Evolutionary conservation across 2,329 filamentous ascomycete genomes (phyloP).

Genomic region (Exophiala dermatitidis): DNA sequence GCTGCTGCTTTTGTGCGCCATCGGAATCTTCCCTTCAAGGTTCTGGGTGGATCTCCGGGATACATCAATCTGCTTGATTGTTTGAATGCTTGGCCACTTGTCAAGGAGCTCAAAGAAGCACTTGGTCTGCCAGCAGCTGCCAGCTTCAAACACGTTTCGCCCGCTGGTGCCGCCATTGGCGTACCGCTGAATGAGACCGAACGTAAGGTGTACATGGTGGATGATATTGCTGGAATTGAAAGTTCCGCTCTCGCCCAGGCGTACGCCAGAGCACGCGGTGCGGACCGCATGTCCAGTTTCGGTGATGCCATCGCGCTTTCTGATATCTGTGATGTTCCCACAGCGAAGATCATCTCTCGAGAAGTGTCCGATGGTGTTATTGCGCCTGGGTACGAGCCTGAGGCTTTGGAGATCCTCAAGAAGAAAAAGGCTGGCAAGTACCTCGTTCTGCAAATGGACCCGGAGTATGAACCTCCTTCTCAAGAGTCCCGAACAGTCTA

Average conservation of each 20-base stretch:
- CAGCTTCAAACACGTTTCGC: conserved; percentile 98
- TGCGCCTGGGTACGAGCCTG: conserved; percentile 75
- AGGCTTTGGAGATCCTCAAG: conserved; percentile 80
- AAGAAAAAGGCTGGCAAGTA: conserved; percentile 99
- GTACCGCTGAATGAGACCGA: conserved; percentile 78
- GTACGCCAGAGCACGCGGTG: conserved; percentile 89
- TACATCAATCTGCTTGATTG: conserved; percentile 97
- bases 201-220: conserved; percentile 97
- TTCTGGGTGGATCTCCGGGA: conserved; percentile 78
- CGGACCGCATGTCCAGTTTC: conserved; percentile 98
- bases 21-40: conserved; percentile 83
- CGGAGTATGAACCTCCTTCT: conserved; percentile 66
- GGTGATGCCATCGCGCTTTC: conserved; percentile 93
- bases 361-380: conserved; percentile 97
- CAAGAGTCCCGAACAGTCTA: conserved; percentile 83
- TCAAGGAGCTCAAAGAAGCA: conserved; percentile 89
- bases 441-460: conserved; percentile 90
- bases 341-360: conserved; percentile 93
- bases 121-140: conserved; percentile 84
- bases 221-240: conserved; percentile 86
- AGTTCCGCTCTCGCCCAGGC: conserved; percentile 81
- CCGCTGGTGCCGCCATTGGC: conserved; percentile 89
- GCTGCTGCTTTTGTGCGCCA: conserved; percentile 73
- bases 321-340: conserved; percentile 81
- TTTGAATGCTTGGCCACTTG: conserved; percentile 91